Evolutionary conservation across 208 protist species (phyloP), one percentile per base, ranked within the genome.

Genomic region (Wallacemonas rigidus): DNA sequence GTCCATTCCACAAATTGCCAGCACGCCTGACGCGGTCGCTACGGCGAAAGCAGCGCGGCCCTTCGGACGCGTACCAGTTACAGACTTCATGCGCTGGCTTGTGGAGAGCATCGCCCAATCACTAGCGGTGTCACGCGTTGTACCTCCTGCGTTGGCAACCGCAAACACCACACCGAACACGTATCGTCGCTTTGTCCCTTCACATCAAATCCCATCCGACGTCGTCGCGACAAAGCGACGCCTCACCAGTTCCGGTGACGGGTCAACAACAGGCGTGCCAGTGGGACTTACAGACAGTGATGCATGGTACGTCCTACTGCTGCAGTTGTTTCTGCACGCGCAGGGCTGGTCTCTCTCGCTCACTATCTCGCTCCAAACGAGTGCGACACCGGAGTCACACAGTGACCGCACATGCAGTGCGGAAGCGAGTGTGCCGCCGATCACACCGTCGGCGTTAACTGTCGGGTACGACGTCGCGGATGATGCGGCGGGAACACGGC

Each of bases 231-330:
- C 45, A 50, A 12, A 14, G 6, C 26, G 26, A 26, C 26, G 26
- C 26, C 26, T 26, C 26, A 26, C 26, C 26, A 26, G 26, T 26
- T 26, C 26, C 26, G 26, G 26, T 26, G 26, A 26, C 26, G 26
- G 26, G 0, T 26, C 26, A 26, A 26, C 26, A 26, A 26, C 26
- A 26, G 26, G 26, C 26, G 26, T 26, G 26, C 26, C 26, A 26
- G 56, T 15, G 4, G 56, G 56, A 1, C 36, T 62, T 9, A 44
- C 60, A 26, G 60, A 65, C 41, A 41, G 7, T 17, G 60, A 65
- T 36, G 60, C 50, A 14, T 65, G 60, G 60, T 65, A 65, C 26
- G 43, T 65, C 41, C 15, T 65, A 9, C 60, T 65, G 60, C 60
- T 65, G 5, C 7, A 53, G 6, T 6, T 65, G 15, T 8, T 3